These are phyloP conservation scores for Quercus parvula DNA, from an alignment of 306 rosid species.

Conservation along the genomic window DNA sequence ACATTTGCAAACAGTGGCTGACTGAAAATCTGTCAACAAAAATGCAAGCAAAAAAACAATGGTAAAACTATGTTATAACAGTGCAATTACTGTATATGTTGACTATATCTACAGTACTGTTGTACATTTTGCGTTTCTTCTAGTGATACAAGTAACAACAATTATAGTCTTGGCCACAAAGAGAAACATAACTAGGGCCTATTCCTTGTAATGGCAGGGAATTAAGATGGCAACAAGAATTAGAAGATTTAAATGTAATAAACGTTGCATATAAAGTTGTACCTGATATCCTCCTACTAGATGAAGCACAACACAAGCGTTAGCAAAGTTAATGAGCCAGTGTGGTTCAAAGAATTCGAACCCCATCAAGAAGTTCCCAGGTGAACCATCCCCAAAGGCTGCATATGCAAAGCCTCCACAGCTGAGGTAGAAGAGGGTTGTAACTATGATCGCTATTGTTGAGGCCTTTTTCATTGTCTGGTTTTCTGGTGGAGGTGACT, in stretches of 20 bases:
- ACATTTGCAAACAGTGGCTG: slow-evolving; percentile 61
- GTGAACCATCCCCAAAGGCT: slow-evolving; percentile 69
- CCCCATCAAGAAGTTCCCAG: slow-evolving; percentile 68
- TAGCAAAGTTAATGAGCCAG: slow-evolving; percentile 70
- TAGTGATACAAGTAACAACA: neutral
- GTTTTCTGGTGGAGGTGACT: slow-evolving; percentile 77
- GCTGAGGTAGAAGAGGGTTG: slow-evolving; percentile 60
- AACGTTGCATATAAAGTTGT: neutral
- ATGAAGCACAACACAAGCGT: slow-evolving; percentile 61
- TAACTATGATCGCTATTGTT: slow-evolving; percentile 36
- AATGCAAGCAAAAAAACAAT: neutral
- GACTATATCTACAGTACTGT: too few relatives aligned
- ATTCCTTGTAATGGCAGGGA: too few relatives aligned
- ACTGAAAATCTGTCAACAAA: slow-evolving; percentile 51
- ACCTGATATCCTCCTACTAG: slow-evolving; percentile 88
- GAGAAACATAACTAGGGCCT: neutral
- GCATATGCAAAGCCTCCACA: slow-evolving; percentile 75
- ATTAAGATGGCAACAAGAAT: neutral
- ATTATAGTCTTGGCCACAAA: too few relatives aligned
- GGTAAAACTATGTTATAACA: neutral
- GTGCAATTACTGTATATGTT: too few relatives aligned
- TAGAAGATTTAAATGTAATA: neutral
- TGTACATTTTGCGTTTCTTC: too few relatives aligned
- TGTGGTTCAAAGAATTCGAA: slow-evolving; percentile 40
- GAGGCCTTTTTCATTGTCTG: slow-evolving; percentile 60